Conservation (phyloP, 805 yeast genomes). For the Hanseniaspora valbyensis region DNA sequence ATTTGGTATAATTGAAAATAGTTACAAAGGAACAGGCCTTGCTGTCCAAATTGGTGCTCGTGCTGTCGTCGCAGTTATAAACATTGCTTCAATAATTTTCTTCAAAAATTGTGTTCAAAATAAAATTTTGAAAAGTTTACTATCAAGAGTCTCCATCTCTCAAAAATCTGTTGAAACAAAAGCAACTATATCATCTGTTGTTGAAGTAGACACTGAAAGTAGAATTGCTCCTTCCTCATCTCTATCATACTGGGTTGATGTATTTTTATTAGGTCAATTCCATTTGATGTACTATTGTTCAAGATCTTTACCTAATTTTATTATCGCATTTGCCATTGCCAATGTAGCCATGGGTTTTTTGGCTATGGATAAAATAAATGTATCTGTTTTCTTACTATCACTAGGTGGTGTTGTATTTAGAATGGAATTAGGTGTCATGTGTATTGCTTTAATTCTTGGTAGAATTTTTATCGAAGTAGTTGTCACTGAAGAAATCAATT, state of each 20-base stretch:
- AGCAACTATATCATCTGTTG: too few species aligned
- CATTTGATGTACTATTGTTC: slow-evolving; percentile 73
- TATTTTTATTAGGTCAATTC: slow-evolving; percentile 58
- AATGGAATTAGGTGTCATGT: slow-evolving; percentile 53
- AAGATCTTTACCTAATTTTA: slow-evolving; percentile 77
- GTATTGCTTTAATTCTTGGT: slow-evolving; percentile 34
- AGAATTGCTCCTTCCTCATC: slow-evolving; percentile 19
- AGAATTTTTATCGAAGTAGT: slow-evolving; percentile 30
- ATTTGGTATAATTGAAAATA: slow-evolving; percentile 12
- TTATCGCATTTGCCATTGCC: slow-evolving; percentile 63
- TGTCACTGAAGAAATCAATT: slow-evolving; percentile 37
- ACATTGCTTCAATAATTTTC: slow-evolving; percentile 41
- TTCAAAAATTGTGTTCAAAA: slow-evolving; percentile 37
- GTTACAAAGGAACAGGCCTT: slow-evolving; percentile 13
- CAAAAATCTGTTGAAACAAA: too few species aligned
- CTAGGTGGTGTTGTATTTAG: slow-evolving; percentile 62
- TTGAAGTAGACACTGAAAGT: slow-evolving; percentile 3
- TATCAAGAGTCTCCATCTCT: not conserved
- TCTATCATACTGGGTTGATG: slow-evolving; percentile 46
- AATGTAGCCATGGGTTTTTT: slow-evolving; percentile 43
- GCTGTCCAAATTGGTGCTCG: slow-evolving; percentile 42
- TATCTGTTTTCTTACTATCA: slow-evolving; percentile 44
- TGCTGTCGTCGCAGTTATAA: slow-evolving; percentile 49
- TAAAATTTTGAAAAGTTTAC: slow-evolving; percentile 17
- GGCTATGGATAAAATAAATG: slow-evolving; percentile 39